Conservation (phyloP, 2,329 filamentous ascomycete species). For the Alternaria brassicae region DNA sequence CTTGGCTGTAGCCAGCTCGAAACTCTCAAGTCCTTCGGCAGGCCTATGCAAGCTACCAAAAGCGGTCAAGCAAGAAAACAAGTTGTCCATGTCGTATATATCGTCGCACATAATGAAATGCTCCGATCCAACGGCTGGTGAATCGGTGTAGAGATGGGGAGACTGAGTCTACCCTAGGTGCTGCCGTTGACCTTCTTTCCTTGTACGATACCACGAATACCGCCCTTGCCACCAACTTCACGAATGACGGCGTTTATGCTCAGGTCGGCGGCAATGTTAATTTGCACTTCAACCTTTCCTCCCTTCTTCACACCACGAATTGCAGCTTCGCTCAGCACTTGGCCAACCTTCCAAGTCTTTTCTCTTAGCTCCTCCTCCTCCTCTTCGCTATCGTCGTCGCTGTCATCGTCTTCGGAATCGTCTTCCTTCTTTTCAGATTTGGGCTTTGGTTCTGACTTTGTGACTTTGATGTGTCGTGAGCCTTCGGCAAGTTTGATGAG, state of each 20-base stretch:
- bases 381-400: conserved; percentile 68
- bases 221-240: conserved; percentile 87
- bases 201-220: conserved; percentile 52
- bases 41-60: neutral
- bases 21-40: neutral
- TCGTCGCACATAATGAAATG: neutral
- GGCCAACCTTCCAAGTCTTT: conserved; percentile 90
- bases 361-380: conserved; percentile 88
- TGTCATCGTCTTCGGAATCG: conserved; percentile 68
- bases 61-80: neutral
- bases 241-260: conserved; percentile 79
- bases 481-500: conserved; percentile 89
- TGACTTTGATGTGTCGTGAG: conserved; percentile 88
- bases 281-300: conserved; percentile 89
- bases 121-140: neutral
- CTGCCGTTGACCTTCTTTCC: conserved; percentile 43
- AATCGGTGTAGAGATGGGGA: conserved; percentile 1
- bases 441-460: conserved; percentile 80
- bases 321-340: conserved; percentile 82
- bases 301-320: conserved; percentile 85
- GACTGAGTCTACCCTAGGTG: conserved; percentile 21
- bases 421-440: conserved; percentile 69
- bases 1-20: neutral
- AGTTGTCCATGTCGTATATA: neutral
- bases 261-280: conserved; percentile 84